phyloP scores from a whole-genome alignment of 2,329 filamentous ascomycete genomes.

The Claviceps arundinis region DNA sequence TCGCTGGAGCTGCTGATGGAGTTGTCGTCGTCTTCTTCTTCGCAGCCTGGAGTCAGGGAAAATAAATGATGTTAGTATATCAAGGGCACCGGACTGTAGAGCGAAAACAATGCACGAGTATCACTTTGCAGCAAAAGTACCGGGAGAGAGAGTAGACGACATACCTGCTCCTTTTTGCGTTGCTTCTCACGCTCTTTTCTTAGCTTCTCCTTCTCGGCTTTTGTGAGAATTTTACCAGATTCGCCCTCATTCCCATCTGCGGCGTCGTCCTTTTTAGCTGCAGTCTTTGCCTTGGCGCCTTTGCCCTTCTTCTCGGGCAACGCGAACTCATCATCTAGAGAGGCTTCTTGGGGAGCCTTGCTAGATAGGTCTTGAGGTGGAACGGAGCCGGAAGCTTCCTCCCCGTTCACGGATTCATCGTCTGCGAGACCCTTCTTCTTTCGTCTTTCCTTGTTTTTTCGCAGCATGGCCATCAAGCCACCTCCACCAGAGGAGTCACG shows the following conservation, averaged over 20 bases:
- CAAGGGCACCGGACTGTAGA: not conserved
- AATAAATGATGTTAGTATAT: not conserved
- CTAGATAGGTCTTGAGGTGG: conserved; percentile 28
- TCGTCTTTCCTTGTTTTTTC: conserved; percentile 73
- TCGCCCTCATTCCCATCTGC: conserved; percentile 40
- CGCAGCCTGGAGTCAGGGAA: conserved; percentile 38
- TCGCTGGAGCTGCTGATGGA: conserved; percentile 20
- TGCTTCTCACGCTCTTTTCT: conserved; percentile 99
- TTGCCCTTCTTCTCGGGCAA: conserved; percentile 65
- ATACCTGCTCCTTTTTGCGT: conserved; percentile 91
- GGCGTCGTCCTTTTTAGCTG: conserved; percentile 30
- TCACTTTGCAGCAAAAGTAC: not conserved
- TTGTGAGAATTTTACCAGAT: conserved; percentile 67
- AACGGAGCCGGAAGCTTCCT: conserved; percentile 27
- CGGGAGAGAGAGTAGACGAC: conserved; percentile 4
- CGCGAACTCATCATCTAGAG: conserved; percentile 74
- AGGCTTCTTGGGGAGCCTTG: conserved; percentile 72
- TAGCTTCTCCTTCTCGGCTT: conserved; percentile 95
- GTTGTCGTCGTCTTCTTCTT: conserved; percentile 57
- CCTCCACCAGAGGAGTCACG: conserved; percentile 48
- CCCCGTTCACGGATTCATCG: conserved; percentile 56
- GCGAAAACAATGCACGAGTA: not conserved
- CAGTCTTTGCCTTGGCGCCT: conserved; percentile 36
- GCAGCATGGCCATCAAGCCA: conserved; percentile 66
- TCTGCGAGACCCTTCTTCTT: conserved; percentile 75